Conservation (phyloP, 495 filamentous ascomycete genomes). For the Podospora sp. region DNA sequence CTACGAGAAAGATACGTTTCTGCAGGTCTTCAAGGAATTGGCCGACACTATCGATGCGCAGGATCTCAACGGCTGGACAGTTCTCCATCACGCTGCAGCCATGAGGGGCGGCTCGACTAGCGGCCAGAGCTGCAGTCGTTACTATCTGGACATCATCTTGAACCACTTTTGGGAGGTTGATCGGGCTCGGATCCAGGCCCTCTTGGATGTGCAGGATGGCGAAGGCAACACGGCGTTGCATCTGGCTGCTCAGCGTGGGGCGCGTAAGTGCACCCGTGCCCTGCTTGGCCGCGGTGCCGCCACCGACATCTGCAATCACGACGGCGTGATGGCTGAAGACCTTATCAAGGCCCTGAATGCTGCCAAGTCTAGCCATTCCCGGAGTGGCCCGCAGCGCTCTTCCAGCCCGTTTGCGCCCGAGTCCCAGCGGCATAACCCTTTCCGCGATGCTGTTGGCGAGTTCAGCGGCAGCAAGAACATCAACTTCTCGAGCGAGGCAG, state of each 20-base stretch:
- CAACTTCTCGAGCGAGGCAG: constrained; percentile 58
- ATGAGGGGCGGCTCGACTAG: constrained; percentile 72
- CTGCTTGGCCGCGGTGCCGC: constrained; percentile 71
- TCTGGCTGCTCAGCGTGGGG: constrained; percentile 78
- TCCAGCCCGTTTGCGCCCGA: constrained; percentile 66
- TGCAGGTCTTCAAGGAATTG: constrained; percentile 75
- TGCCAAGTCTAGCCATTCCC: constrained; percentile 47
- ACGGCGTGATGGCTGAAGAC: constrained; percentile 76
- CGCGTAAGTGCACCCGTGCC: constrained; percentile 70
- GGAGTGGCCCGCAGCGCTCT: constrained; percentile 52
- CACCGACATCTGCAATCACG: constrained; percentile 76
- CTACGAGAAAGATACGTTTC: constrained; percentile 86
- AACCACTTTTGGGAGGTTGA: constrained; percentile 69
- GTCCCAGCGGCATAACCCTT: constrained; percentile 43
- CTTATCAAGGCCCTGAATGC: constrained; percentile 65
- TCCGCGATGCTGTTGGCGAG: constrained; percentile 45
- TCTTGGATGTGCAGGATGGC: constrained; percentile 74
- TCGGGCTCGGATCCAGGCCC: constrained; percentile 68
- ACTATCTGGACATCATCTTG: constrained; percentile 90
- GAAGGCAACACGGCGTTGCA: constrained; percentile 88
- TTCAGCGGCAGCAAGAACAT: constrained; percentile 33
- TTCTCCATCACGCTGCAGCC: constrained; percentile 89
- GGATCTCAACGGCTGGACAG: constrained; percentile 77
- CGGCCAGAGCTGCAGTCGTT: constrained; percentile 80
- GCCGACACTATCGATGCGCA: constrained; percentile 71